Base-by-base conservation (phyloP, 805 yeast genomes). In the Cyberlindnera mycetangii region DNA sequence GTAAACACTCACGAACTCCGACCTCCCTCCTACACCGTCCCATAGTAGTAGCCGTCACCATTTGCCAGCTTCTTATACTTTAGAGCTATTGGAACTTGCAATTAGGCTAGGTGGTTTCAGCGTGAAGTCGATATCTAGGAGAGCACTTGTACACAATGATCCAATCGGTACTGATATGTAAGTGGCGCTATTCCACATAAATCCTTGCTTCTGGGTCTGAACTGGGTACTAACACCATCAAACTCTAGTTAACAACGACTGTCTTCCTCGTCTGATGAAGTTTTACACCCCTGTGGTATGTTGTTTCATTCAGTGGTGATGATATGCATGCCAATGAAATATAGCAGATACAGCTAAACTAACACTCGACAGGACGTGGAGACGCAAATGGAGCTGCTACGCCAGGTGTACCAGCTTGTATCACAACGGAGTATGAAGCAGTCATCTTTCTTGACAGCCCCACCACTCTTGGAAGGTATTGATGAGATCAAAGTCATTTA, bases 401-500 rank as follows among this genome's bases (percentile, higher is more conserved):
- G 83, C 50, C 97, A 93, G 57, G 92, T 92, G 1, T 81, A 83
- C 64, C 86, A 81, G 46, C 70, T 89, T 39, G 83, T 93, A 22
- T 78, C 84, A 27, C 78, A 75, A 31, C 67, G 98, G 44, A 76
- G 83, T 17, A 75, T 85, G 15, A 71, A 78, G 31, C 96, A 90
- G 58, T 89, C 97, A 50, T 87, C 95, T 19, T 90, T 92, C 60
- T 69, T 92, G 17, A 86, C 96, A 0, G 89, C 95, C 1, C 98
- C 98, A 0, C 86, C 95, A 8, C 69, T 86, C 21, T 49, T 75
- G 48, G 65, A 79, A 56, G 81, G 81, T 45, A 63, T 78, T 44
- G 88, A 83, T 10, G 88, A 81, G 50, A 85, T 92, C 53, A 83
- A 88, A 50, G 96, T 93, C 39, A 92, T 93, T 27, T 93, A 92